Evolutionary conservation across 2,329 filamentous ascomycete genomes (phyloP).

Genomic region (Cryphonectria nitschkei): DNA sequence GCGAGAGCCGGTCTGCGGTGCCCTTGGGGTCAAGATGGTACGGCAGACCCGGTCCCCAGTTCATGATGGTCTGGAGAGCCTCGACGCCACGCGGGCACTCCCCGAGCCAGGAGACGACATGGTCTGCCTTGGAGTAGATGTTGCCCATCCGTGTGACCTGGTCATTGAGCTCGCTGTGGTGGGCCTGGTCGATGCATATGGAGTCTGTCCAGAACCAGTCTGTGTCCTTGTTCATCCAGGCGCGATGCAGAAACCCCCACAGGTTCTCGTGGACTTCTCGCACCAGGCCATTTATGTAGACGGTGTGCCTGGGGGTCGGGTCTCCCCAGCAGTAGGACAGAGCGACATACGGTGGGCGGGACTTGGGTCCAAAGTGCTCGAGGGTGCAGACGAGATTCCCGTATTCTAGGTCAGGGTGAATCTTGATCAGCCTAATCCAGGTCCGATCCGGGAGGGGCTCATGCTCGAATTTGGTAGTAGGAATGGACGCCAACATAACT

Average conservation of each 20-base stretch:
- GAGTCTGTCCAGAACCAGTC: slow-evolving; percentile 17
- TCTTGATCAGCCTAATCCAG: slow-evolving; percentile 16
- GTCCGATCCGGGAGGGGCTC: slow-evolving; percentile 2
- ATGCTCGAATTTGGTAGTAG: not conserved
- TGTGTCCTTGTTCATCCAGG: slow-evolving; percentile 7
- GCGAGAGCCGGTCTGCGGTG: not conserved
- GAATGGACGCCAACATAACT: not conserved
- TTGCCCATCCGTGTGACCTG: slow-evolving; percentile 13
- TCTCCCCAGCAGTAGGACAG: slow-evolving; percentile 21
- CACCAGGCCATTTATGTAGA: slow-evolving; percentile 13
- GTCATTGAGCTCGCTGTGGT: slow-evolving; percentile 15
- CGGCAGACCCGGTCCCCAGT: not conserved
- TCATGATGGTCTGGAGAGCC: slow-evolving; percentile 9
- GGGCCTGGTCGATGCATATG: slow-evolving; percentile 16
- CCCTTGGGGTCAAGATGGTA: not conserved
- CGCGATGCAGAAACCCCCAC: slow-evolving; percentile 13
- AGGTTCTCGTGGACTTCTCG: slow-evolving; percentile 14
- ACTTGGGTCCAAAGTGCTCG: not conserved
- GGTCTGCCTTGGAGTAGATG: slow-evolving; percentile 14
- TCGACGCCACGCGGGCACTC: slow-evolving; percentile 8
- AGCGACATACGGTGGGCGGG: slow-evolving; percentile 11
- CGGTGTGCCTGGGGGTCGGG: slow-evolving; percentile 5
- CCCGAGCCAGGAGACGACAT: slow-evolving; percentile 17
- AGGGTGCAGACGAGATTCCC: slow-evolving; percentile 9
- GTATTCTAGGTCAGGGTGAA: not conserved